These are phyloP conservation scores for Bothriochloa decipiens DNA, from an alignment of 176 grass and related monocot species.

Conservation along the genomic window DNA sequence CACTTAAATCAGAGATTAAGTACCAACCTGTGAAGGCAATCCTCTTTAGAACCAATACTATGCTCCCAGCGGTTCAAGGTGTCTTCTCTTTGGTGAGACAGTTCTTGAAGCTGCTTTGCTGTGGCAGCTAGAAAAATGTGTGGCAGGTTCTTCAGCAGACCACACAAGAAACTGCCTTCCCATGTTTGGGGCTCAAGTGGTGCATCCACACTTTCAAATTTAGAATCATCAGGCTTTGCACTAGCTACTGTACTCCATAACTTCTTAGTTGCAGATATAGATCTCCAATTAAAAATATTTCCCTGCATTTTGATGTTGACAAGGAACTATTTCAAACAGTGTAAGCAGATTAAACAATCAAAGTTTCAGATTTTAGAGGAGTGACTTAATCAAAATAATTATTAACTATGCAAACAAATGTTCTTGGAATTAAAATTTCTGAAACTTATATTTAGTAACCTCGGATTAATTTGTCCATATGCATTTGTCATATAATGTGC, in stretches of 20 bases:
- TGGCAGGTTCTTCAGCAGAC: constrained; percentile 61
- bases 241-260: constrained; percentile 38
- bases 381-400: not conserved
- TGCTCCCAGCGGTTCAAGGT: constrained; percentile 54
- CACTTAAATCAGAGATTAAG: not conserved
- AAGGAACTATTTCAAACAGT: constrained; percentile 6
- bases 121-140: constrained; percentile 56
- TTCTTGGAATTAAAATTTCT: not conserved
- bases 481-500: too few species aligned
- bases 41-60: constrained; percentile 62
- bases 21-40: constrained; percentile 66
- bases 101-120: constrained; percentile 57
- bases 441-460: not conserved
- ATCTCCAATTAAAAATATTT: constrained; percentile 33
- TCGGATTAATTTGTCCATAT: too few species aligned
- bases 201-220: constrained; percentile 59
- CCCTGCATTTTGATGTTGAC: constrained; percentile 45
- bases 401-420: not conserved
- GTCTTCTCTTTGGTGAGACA: constrained; percentile 61
- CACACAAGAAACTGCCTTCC: constrained; percentile 66
- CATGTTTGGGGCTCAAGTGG: constrained; percentile 66
- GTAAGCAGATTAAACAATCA: constrained; percentile 5
- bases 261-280: constrained; percentile 32
- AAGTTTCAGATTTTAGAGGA: not conserved
- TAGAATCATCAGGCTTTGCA: constrained; percentile 49